Base-by-base conservation (phyloP, 148 eudicot species). In the Talinum fruticosum region DNA sequence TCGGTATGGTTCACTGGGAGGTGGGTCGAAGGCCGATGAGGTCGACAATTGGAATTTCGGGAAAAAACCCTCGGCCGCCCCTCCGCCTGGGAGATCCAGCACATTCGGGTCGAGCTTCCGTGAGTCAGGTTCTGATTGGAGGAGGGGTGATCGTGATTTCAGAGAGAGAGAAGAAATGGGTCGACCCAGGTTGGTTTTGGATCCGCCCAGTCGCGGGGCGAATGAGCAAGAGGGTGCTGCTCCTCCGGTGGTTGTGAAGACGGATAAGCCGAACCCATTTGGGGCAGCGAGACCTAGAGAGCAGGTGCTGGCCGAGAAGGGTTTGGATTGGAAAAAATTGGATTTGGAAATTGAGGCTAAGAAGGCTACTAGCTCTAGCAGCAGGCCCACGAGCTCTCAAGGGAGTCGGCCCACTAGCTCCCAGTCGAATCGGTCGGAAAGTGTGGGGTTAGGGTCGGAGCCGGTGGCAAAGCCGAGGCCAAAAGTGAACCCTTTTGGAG, bases 201-300 rank as follows among this genome's bases (percentile, higher is more conserved):
- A 89, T 59, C 86, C 88, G 1, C 88, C 85, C 0, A 84, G 86
- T 53, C 15, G 88, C 81, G 24, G 81, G 69, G 6, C 82, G 24
- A 14, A 80, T 38, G 61, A 75, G 35, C 28, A 79, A 34, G 61
- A 77, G 30, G 28, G 28, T 59, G 18, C 54, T 49, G 54, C 14
- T 2, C 4, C 16, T 49, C 28, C 33, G 49, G 47, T 35, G 45
- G 72, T 68, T n/a, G 88, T 49, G 47, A 87, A 80, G 85, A 47
- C 79, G 7, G 84, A 70, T 51, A 95, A 88, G 86, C 82, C 89
- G 1, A 95, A 84, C 71, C 99, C 99, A 2, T 95, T 96, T 74
- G 99, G 99, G 73, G 90, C 83, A 6, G 99, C 99, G 0, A 82
- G 99, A 91, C 99, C 97, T 0, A 87, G 99, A 79, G 99, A 93